Percentiles rank a stretch among this genome's conserved stretches.
Evolutionary conservation across 345 rosid genomes (phyloP).

Genomic region (Murraya koenigii): DNA sequence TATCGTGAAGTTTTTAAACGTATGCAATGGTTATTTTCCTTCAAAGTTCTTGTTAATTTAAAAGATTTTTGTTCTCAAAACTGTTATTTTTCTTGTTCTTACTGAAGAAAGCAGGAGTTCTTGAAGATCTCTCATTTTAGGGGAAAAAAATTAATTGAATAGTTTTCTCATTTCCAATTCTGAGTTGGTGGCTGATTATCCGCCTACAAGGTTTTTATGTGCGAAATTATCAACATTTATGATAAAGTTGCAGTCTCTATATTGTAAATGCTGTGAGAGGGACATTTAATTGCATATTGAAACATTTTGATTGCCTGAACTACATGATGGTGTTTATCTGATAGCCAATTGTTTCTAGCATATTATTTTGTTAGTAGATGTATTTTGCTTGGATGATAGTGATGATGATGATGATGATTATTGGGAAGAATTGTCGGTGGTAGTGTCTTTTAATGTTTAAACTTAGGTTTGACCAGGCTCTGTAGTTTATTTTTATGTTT

Average conservation of each 20-base stretch:
- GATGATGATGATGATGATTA: background rate
- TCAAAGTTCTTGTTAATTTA: background rate
- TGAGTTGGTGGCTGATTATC: background rate
- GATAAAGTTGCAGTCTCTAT: background rate
- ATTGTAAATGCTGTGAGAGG: background rate
- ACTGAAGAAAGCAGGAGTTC: background rate
- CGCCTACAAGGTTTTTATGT: background rate
- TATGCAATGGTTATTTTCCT: background rate
- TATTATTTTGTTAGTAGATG: background rate
- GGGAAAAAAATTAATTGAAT: background rate
- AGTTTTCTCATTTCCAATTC: background rate
- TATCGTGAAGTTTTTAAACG: background rate
- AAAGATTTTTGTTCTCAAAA: background rate
- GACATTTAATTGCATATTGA: background rate
- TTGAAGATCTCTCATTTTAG: background rate
- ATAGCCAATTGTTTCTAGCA: background rate
- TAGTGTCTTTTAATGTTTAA: background rate
- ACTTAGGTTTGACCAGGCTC: background rate
- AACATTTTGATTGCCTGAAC: background rate
- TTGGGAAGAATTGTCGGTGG: background rate
- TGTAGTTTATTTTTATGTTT: background rate
- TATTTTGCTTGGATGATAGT: background rate
- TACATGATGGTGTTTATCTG: background rate
- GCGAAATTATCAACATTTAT: background rate
- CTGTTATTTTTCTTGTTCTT: background rate